phyloP scores from a whole-genome alignment of 345 rosid species.

The Bruguiera parviflora region DNA sequence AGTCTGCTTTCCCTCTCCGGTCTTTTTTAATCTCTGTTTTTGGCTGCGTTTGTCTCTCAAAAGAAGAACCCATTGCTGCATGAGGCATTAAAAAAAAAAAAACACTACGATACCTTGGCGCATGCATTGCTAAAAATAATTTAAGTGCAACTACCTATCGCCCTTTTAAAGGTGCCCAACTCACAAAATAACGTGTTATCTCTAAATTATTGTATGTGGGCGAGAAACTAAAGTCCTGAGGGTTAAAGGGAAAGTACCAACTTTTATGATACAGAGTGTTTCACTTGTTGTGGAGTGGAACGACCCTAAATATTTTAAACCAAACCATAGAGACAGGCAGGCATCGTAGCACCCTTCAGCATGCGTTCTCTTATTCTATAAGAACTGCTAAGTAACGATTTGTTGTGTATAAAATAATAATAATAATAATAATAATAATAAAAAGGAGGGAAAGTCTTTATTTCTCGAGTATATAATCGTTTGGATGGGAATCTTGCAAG shows the following conservation, averaged over 20 bases:
- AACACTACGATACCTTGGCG: background rate
- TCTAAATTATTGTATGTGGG: no score
- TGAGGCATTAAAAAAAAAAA: constrained; percentile 10
- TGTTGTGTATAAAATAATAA: no score
- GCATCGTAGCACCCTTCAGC: no score
- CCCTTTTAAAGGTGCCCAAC: background rate
- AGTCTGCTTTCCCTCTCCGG: background rate
- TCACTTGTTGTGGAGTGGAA: no score
- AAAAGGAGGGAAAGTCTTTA: no score
- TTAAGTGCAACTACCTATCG: background rate
- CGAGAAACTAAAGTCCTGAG: no score
- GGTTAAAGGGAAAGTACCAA: no score
- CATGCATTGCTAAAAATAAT: background rate
- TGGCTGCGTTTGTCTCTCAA: constrained; percentile 19
- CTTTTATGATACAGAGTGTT: no score
- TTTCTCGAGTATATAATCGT: background rate
- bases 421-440: no score
- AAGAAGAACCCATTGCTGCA: constrained; percentile 37
- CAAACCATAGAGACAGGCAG: no score
- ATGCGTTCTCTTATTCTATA: no score
- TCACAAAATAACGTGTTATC: background rate
- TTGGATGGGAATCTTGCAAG: constrained; percentile 26
- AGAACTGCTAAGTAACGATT: background rate
- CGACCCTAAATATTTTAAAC: no score
- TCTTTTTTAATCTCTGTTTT: background rate